A percentile compares a stretch with the other conserved stretches of the same genome.
These are phyloP conservation scores for Penicillium aurantiogriseum DNA, from an alignment of 2,329 filamentous ascomycete genomes.

Conservation along the genomic window DNA sequence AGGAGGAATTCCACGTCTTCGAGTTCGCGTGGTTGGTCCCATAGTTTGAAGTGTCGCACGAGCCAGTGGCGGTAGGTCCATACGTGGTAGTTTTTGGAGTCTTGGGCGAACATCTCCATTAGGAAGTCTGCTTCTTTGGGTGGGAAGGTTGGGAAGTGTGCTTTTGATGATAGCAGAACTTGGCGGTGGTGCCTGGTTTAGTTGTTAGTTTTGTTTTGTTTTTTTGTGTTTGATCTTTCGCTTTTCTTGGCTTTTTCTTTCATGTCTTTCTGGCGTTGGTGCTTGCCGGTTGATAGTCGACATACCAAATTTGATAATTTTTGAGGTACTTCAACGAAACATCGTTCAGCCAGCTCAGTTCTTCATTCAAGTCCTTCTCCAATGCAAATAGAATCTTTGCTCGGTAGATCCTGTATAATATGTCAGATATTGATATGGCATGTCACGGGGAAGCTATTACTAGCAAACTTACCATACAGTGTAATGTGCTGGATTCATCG, in stretches of 20 bases:
- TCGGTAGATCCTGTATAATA: conserved; percentile 67
- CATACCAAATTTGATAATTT: conserved; percentile 94
- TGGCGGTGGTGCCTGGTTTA: conserved; percentile 57
- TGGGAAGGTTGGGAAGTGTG: conserved; percentile 55
- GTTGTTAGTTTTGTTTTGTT: neutral
- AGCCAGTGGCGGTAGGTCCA: conserved; percentile 90
- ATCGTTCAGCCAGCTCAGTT: conserved; percentile 82
- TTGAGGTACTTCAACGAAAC: conserved; percentile 83
- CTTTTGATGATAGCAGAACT: conserved; percentile 51
- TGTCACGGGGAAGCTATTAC: neutral
- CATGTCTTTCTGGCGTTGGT: neutral
- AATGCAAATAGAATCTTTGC: conserved; percentile 73
- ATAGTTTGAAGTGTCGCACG: conserved; percentile 63
- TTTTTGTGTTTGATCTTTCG: neutral
- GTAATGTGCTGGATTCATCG: conserved; percentile 94
- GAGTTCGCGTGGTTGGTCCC: conserved; percentile 61
- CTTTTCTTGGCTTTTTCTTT: neutral
- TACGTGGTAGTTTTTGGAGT: conserved; percentile 97
- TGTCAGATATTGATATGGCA: conserved; percentile 12
- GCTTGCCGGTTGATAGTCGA: neutral
- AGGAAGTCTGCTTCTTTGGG: conserved; percentile 73
- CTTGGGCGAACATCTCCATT: conserved; percentile 73
- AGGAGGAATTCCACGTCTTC: conserved; percentile 70
- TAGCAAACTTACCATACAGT: conserved; percentile 73
- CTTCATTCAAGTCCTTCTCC: conserved; percentile 62